Conservation (phyloP, 805 yeast genomes). For the Wickerhamiella lipophila region DNA sequence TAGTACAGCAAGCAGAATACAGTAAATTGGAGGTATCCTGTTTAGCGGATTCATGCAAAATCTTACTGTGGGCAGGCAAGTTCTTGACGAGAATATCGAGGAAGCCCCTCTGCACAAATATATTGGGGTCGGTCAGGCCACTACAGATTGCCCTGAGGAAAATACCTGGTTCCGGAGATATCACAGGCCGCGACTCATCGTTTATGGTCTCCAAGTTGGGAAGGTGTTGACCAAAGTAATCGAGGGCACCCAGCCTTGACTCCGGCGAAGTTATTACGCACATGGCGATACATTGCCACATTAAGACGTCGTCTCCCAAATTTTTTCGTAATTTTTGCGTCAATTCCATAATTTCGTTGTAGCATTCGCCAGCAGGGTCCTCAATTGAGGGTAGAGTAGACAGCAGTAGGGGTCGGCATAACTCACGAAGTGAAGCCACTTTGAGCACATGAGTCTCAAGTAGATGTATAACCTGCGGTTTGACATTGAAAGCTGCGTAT, state of each 20-base stretch:
- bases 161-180: slow-evolving; percentile 69
- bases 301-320: slow-evolving; percentile 53
- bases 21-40: slow-evolving; percentile 49
- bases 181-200: slow-evolving; percentile 32
- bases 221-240: slow-evolving; percentile 54
- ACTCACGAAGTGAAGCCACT: slow-evolving; percentile 41
- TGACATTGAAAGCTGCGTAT: slow-evolving; percentile 78
- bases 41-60: slow-evolving; percentile 34
- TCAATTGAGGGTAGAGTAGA: slow-evolving; percentile 80
- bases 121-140: slow-evolving; percentile 52
- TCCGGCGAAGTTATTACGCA: slow-evolving; percentile 70
- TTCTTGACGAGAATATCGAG: slow-evolving; percentile 64
- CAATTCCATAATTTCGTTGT: slow-evolving; percentile 44
- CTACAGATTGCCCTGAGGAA: slow-evolving; percentile 59
- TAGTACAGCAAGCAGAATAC: slow-evolving; percentile 47
- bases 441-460: slow-evolving; percentile 43
- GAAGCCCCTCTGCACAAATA: slow-evolving; percentile 76
- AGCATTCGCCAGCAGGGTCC: slow-evolving; percentile 81
- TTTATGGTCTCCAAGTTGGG: slow-evolving; percentile 34
- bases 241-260: slow-evolving; percentile 68
- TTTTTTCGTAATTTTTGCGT: slow-evolving; percentile 47
- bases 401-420: slow-evolving; percentile 58
- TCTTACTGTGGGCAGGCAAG: slow-evolving; percentile 49
- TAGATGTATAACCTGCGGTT: slow-evolving; percentile 58
- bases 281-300: slow-evolving; percentile 75